A percentile compares a stretch with the other conserved stretches of the same genome.
Conservation (phyloP, 768 basidiomycete species). For the Vararia minispora region DNA sequence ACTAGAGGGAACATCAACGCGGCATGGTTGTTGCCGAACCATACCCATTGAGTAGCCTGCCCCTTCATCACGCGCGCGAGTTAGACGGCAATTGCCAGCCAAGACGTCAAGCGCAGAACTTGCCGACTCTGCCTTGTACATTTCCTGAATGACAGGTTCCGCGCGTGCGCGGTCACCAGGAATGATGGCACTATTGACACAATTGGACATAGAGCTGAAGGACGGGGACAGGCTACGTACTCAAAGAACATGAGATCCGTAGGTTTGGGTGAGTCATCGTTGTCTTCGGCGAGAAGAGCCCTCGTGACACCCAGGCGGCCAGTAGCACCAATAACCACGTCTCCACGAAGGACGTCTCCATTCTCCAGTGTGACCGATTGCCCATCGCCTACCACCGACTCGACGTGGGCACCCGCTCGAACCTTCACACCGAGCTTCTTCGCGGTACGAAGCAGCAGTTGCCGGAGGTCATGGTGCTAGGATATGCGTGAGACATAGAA, state of each 20-base stretch:
- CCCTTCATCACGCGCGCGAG: too few species aligned
- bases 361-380: constrained; percentile 19
- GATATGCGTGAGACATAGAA: background rate
- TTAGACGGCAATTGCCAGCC: too few species aligned
- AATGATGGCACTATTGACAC: constrained; percentile 7
- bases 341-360: constrained; percentile 22
- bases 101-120: too few species aligned
- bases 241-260: constrained; percentile 19
- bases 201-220: too few species aligned
- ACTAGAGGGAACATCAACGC: constrained; percentile 13
- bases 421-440: constrained; percentile 17
- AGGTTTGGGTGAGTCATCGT: constrained; percentile 7
- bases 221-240: constrained; percentile 16
- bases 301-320: constrained; percentile 19
- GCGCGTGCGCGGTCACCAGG: constrained; percentile 9
- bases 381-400: constrained; percentile 14
- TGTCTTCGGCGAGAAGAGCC: constrained; percentile 7
- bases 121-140: too few species aligned
- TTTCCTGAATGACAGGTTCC: too few species aligned
- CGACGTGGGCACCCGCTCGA: constrained; percentile 19
- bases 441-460: constrained; percentile 22
- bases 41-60: constrained; percentile 10
- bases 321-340: constrained; percentile 27
- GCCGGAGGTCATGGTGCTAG: constrained; percentile 23
- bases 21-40: constrained; percentile 14